Evolutionary conservation across 23 red algal genomes (phyloP), one percentile per base, ranked within the genome.

Genomic region (Gracilaria domingensis): DNA sequence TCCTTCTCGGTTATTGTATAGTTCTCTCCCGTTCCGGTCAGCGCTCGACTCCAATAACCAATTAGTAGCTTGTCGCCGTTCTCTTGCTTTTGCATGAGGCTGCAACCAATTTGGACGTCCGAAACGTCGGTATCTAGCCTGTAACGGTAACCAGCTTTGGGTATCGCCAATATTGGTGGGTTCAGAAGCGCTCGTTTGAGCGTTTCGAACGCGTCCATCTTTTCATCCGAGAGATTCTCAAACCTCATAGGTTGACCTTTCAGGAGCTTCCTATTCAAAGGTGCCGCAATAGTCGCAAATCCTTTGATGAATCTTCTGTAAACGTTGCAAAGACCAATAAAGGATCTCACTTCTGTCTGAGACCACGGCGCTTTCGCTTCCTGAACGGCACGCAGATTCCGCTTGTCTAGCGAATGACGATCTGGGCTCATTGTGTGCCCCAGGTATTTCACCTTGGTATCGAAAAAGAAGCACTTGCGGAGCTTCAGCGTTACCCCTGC

Each of bases 301-400:
- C 8, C 71, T 47, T 75, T 88, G 44, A 88, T 75, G 24, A 88
- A 88, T 45, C 85, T 0, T 8, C 85, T 35, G 67, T 88, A 88
- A 9, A 58, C 47, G 25, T 59, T 71, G 13, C 38, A 35, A 11
- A 88, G 0, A 72, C 85, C 85, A 23, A 76, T 45, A 65, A 88
- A 88, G 29, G 49, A 60, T 42, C 85, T 42, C 9, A 88, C 24
- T 26, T 88, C 39, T 40, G 53, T 88, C 85, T 88, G 62, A 29
- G 76, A 1, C 32, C 0, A 38, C 32, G 91, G 60, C 18, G 35
- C 30, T 23, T 21, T 23, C 45, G 82, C 82, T 23, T 85, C 59
- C 61, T 59, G 26, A 4, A 85, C 57, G 26, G 82, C 59, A 48
- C 64, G 49, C 29, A 42, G 36, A 34, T 85, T 85, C 61, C 82